phyloP scores from a whole-genome alignment of 2,329 filamentous ascomycete species.

The Juglanconis oblonga region DNA sequence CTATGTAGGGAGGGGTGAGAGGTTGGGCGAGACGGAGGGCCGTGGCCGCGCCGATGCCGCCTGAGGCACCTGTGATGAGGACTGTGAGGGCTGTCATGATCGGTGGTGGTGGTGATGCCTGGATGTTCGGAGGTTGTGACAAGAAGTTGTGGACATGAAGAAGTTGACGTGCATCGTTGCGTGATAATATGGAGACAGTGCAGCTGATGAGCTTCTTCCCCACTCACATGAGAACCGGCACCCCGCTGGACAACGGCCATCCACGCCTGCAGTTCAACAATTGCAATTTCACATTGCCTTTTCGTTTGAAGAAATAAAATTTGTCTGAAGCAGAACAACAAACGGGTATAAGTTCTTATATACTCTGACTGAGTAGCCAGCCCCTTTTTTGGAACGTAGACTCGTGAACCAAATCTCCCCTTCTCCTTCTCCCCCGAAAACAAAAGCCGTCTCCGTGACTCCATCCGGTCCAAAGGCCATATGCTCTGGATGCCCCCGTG shows the following conservation, averaged over 20 bases:
- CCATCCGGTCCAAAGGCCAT: conserved; percentile 11
- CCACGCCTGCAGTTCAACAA: too few relatives aligned
- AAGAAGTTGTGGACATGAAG: background rate
- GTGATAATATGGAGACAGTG: background rate
- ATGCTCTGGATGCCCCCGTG: background rate
- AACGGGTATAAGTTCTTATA: conserved; percentile 8
- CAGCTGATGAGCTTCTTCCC: background rate
- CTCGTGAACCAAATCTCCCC: background rate
- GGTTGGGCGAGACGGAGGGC: conserved; percentile 12
- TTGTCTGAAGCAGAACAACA: background rate
- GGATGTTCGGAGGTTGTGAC: too few relatives aligned
- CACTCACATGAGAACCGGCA: background rate
- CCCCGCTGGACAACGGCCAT: too few relatives aligned
- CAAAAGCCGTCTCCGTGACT: conserved; percentile 12
- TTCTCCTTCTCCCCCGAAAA: background rate
- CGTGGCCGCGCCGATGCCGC: conserved; percentile 13
- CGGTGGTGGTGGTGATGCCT: background rate
- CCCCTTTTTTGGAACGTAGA: background rate
- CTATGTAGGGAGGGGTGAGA: background rate
- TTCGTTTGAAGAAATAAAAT: too few relatives aligned
- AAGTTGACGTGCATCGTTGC: background rate
- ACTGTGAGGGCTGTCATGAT: conserved; percentile 1
- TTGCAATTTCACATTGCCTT: too few relatives aligned
- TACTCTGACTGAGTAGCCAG: background rate
- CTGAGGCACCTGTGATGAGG: conserved; percentile 15